Percentiles rank a stretch among this genome's conserved stretches.
Evolutionary conservation across 169 alveolate species (phyloP).

Genomic region (Pseudocohnilembus persalinus): DNA sequence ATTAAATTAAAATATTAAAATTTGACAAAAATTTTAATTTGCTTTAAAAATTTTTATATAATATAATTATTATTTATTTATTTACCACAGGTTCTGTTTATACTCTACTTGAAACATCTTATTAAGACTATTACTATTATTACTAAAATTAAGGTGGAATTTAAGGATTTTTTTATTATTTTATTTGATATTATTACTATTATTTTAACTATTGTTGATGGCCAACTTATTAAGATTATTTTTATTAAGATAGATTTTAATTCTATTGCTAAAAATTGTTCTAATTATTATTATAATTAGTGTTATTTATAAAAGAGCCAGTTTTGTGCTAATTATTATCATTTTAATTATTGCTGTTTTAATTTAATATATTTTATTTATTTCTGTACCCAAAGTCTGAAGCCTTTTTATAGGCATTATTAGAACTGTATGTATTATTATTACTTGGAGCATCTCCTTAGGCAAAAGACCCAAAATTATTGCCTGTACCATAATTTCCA

Average conservation of each 20-base stretch:
- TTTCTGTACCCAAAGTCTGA: too few species aligned
- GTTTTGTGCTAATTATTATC: too few species aligned
- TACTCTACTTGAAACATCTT: too few species aligned
- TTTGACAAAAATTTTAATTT: background rate
- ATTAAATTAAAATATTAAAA: too few species aligned
- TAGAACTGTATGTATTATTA: background rate
- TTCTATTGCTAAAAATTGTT: background rate
- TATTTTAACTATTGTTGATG: background rate
- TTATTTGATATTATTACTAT: too few species aligned
- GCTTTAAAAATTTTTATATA: background rate
- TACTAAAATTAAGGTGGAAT: background rate
- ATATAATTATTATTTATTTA: too few species aligned
- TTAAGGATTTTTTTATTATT: background rate
- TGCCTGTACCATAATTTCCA: background rate
- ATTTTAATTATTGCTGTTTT: too few species aligned
- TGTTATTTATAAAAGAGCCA: too few species aligned
- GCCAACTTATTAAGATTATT: background rate
- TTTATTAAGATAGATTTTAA: background rate
- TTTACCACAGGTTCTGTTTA: background rate
- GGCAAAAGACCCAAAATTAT: background rate
- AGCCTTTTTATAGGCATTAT: background rate
- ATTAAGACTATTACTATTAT: too few species aligned
- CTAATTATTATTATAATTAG: too few species aligned
- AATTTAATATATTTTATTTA: too few species aligned
- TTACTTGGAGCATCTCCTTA: background rate